Evolutionary conservation across 352 stramenopile genomes (phyloP).

Genomic region (Plasmopara muralis): DNA sequence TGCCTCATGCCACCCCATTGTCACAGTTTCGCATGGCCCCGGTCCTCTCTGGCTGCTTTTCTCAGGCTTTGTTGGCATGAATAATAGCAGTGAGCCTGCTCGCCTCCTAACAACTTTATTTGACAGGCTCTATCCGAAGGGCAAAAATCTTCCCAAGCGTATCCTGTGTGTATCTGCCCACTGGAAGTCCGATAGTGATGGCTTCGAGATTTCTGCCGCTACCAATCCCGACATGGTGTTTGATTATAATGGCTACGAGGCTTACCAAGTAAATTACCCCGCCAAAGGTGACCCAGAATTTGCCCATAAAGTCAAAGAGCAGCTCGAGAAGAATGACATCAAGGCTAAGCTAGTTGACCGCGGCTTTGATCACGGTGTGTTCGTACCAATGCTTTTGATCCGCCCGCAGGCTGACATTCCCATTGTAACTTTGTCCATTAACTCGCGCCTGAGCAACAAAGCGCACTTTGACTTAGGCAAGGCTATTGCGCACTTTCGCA

Average conservation of each 20-base stretch:
- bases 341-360: slow-evolving; percentile 36
- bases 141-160: slow-evolving; percentile 37
- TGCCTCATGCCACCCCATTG: slow-evolving; percentile 27
- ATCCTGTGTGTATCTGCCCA: slow-evolving; percentile 87
- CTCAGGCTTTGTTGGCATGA: slow-evolving; percentile 28
- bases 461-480: slow-evolving; percentile 54
- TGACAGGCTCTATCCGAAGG: slow-evolving; percentile 31
- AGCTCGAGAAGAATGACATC: slow-evolving; percentile 52
- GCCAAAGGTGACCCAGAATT: slow-evolving; percentile 67
- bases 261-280: slow-evolving; percentile 83
- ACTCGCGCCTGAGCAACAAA: slow-evolving; percentile 31
- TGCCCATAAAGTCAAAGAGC: slow-evolving; percentile 51
- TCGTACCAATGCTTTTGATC: slow-evolving; percentile 88
- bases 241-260: slow-evolving; percentile 87
- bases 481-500: slow-evolving; percentile 39
- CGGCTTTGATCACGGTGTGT: slow-evolving; percentile 89
- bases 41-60: slow-evolving; percentile 47
- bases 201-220: slow-evolving; percentile 45
- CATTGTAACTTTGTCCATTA: slow-evolving; percentile 77
- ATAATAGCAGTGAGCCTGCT: slow-evolving; percentile 19
- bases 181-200: slow-evolving; percentile 53
- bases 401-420: slow-evolving; percentile 85
- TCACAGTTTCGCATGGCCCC: slow-evolving; percentile 48
- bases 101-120: slow-evolving; percentile 25
- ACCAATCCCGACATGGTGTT: slow-evolving; percentile 62